Percentiles rank a stretch among this genome's conserved stretches.
These are phyloP conservation scores for Vicia sativa DNA, from an alignment of 306 rosid genomes.

Conservation along the genomic window DNA sequence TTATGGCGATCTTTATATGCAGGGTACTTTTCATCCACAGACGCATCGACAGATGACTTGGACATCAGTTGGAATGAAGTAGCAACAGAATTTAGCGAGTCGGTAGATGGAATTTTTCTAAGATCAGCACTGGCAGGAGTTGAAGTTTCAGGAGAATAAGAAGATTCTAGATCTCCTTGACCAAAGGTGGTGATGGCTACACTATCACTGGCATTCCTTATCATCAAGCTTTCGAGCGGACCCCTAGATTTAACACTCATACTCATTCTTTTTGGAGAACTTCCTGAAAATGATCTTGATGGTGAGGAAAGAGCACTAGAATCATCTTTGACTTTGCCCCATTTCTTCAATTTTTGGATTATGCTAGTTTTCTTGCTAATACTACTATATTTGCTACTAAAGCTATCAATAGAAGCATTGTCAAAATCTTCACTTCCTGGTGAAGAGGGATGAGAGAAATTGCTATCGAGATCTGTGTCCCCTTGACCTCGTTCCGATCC, in stretches of 20 bases:
- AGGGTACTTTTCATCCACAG: conserved; percentile 84
- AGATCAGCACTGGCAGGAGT: conserved; percentile 45
- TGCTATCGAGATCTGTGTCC: conserved; percentile 93
- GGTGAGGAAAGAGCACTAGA: conserved; percentile 70
- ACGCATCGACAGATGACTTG: conserved; percentile 81
- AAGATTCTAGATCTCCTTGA: conserved; percentile 58
- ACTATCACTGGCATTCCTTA: conserved; percentile 75
- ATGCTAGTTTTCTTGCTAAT: conserved; percentile 78
- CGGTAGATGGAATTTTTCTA: conserved; percentile 55
- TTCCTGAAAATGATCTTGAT: conserved; percentile 63
- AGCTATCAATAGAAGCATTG: conserved; percentile 86
- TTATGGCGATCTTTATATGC: conserved; percentile 91
- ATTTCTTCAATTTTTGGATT: conserved; percentile 84
- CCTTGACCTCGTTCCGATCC: conserved; percentile 96
- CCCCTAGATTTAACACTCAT: conserved; percentile 65
- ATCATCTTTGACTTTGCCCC: conserved; percentile 84
- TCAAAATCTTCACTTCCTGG: conserved; percentile 99
- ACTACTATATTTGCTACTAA: conserved; percentile 61
- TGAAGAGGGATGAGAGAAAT: conserved; percentile 94
- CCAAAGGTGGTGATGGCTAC: conserved; percentile 88
- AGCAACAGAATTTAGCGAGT: conserved; percentile 68
- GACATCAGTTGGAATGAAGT: conserved; percentile 95
- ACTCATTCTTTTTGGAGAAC: conserved; percentile 77
- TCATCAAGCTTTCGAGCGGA: conserved; percentile 83
- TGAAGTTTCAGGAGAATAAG: conserved; percentile 68